These are phyloP conservation scores for Tylopilus intermedius DNA, from an alignment of 768 basidiomycete species.

Conservation along the genomic window DNA sequence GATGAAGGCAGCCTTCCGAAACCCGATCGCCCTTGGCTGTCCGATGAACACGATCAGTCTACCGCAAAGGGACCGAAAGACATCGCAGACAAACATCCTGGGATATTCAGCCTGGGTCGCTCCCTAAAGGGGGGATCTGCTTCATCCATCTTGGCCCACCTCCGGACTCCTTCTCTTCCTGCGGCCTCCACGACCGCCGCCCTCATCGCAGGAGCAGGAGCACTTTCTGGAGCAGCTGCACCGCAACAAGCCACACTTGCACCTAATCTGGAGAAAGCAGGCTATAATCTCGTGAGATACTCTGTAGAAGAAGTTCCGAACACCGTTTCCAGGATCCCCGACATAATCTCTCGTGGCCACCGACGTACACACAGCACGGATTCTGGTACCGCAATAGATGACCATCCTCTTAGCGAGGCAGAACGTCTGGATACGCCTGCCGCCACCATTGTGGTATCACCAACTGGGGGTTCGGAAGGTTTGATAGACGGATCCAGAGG, in stretches of 20 bases:
- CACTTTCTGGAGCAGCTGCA: constrained; percentile 57
- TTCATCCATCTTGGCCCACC: constrained; percentile 23
- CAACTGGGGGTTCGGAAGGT: constrained; percentile 8
- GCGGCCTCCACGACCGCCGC: constrained; percentile 38
- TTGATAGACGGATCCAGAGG: neutral
- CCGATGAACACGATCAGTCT: constrained; percentile 1
- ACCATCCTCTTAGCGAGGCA: constrained; percentile 2
- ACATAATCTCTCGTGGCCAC: neutral
- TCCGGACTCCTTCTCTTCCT: constrained; percentile 20
- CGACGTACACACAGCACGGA: constrained; percentile 13
- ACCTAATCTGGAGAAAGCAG: constrained; percentile 57
- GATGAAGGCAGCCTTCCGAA: constrained; percentile 15
- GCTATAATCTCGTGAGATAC: constrained; percentile 60
- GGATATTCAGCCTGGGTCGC: constrained; percentile 13
- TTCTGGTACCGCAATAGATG: constrained; percentile 2
- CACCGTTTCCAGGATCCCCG: neutral
- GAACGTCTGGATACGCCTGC: constrained; percentile 17
- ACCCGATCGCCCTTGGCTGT: constrained; percentile 22
- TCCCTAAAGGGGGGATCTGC: constrained; percentile 21
- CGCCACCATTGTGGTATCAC: constrained; percentile 15
- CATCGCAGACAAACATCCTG: neutral
- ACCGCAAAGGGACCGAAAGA: neutral
- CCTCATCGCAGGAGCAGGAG: constrained; percentile 65
- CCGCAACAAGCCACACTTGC: constrained; percentile 44
- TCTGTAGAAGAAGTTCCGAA: constrained; percentile 14